Evolutionary conservation across 176 grass and related monocot genomes (phyloP).

Genomic region (Panicum miliaceum): DNA sequence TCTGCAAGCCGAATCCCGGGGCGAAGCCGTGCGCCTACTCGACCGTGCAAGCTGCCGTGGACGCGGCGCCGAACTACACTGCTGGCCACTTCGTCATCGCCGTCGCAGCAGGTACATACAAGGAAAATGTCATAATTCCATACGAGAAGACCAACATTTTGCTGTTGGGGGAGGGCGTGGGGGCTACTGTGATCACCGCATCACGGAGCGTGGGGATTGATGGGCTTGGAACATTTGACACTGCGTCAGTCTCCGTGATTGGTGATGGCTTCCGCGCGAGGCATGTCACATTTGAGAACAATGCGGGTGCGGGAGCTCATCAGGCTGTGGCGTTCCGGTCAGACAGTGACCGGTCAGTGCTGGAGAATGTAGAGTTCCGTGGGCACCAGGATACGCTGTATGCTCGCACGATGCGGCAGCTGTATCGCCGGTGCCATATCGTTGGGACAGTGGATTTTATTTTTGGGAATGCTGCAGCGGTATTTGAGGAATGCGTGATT

Average conservation of each 20-base stretch:
- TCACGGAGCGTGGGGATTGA: conserved; percentile 53
- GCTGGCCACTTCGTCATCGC: conserved; percentile 47
- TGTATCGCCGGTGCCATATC: conserved; percentile 71
- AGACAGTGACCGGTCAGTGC: conserved; percentile 76
- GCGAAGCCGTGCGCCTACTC: conserved; percentile 46
- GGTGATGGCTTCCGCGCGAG: conserved; percentile 75
- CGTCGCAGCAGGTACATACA: conserved; percentile 60
- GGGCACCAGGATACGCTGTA: conserved; percentile 88
- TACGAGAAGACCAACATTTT: conserved; percentile 71
- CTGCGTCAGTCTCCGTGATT: conserved; percentile 46
- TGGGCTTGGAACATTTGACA: conserved; percentile 62
- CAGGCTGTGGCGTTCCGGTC: conserved; percentile 80
- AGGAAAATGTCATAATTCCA: conserved; percentile 61
- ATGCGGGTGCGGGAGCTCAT: conserved; percentile 59
- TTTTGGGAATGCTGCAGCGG: conserved; percentile 71
- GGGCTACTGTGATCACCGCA: conserved; percentile 61
- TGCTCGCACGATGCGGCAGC: conserved; percentile 72
- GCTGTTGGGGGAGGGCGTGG: conserved; percentile 64
- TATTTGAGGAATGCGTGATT: conserved; percentile 77
- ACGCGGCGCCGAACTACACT: conserved; percentile 49
- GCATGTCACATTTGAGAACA: conserved; percentile 79
- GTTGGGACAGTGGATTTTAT: conserved; percentile 76
- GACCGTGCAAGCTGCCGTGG: conserved; percentile 59
- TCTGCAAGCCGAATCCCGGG: conserved; percentile 48
- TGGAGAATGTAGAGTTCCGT: conserved; percentile 74